phyloP scores from a whole-genome alignment of 2,329 filamentous ascomycete species.

The Proliferodiscus dingleyae region DNA sequence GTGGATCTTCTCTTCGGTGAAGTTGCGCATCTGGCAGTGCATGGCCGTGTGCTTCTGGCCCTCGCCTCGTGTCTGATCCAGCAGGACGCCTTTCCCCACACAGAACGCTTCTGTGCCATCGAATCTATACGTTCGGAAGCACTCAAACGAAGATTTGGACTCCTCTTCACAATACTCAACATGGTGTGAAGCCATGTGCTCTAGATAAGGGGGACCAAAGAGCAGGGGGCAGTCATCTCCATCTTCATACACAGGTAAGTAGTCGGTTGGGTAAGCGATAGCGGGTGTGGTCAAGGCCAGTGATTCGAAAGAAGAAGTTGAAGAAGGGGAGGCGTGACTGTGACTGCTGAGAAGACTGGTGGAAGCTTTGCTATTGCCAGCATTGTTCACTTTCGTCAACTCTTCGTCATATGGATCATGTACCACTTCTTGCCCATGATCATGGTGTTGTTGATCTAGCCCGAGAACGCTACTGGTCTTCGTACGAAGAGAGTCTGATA shows the following conservation, averaged over 20 bases:
- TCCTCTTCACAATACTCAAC: conserved; percentile 9
- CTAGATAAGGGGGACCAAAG: conserved; percentile 9
- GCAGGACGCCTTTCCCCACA: conserved; percentile 14
- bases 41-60: conserved; percentile 8
- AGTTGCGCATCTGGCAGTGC: conserved; percentile 16
- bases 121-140: conserved; percentile 9
- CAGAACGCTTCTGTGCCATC: conserved; percentile 13
- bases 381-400: too few relatives aligned
- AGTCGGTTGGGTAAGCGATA: conserved; percentile 7
- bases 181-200: conserved; percentile 10
- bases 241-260: not conserved
- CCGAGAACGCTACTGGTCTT: not conserved
- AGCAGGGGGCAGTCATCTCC: conserved; percentile 7
- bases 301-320: too few relatives aligned
- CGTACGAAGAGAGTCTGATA: not conserved
- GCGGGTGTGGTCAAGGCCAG: not conserved
- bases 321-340: too few relatives aligned
- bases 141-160: conserved; percentile 9
- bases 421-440: too few relatives aligned
- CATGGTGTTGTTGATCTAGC: too few relatives aligned
- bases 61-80: conserved; percentile 5
- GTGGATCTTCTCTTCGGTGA: conserved; percentile 3
- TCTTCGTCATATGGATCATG: too few relatives aligned
- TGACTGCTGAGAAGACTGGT: too few relatives aligned
- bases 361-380: too few relatives aligned